Conservation (phyloP, 2,329 filamentous ascomycete species). For the Penicillium sp. region DNA sequence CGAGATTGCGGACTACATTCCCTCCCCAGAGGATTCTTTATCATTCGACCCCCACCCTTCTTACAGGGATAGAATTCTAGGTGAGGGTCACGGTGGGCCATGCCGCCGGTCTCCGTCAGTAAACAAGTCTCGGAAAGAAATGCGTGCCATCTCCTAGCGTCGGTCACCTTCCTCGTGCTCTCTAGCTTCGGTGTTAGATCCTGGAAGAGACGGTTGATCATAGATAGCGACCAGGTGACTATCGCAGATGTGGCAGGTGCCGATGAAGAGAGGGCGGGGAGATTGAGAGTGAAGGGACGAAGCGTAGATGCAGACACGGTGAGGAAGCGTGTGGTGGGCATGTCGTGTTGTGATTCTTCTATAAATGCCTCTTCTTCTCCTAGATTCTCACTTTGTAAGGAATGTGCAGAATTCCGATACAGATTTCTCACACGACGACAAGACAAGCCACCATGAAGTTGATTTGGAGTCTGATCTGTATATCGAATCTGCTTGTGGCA, state of each 20-base stretch:
- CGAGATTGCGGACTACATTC: too few relatives aligned
- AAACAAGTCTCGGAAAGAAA: not conserved
- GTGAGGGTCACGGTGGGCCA: not conserved
- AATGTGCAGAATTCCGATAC: not conserved
- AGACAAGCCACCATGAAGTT: conserved; percentile 16
- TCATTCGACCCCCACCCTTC: not conserved
- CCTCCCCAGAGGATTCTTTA: not conserved
- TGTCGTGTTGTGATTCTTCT: not conserved
- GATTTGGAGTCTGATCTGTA: conserved; percentile 5
- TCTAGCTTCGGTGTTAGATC: conserved; percentile 3
- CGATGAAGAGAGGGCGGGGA: not conserved
- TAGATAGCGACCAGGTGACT: not conserved
- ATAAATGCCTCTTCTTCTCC: not conserved
- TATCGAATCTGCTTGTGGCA: conserved; percentile 12
- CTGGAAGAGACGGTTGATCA: not conserved
- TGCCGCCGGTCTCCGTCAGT: not conserved
- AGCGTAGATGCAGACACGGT: not conserved
- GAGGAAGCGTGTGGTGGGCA: not conserved
- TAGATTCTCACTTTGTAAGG: not conserved
- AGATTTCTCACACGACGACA: not conserved
- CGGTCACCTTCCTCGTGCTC: conserved; percentile 5
- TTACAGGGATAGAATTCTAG: not conserved
- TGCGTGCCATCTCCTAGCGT: not conserved
- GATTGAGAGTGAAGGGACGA: not conserved
- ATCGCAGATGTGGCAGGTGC: not conserved